These are phyloP conservation scores for Thermothielavioides terrestris DNA, from an alignment of 495 filamentous ascomycete species.

Conservation along the genomic window DNA sequence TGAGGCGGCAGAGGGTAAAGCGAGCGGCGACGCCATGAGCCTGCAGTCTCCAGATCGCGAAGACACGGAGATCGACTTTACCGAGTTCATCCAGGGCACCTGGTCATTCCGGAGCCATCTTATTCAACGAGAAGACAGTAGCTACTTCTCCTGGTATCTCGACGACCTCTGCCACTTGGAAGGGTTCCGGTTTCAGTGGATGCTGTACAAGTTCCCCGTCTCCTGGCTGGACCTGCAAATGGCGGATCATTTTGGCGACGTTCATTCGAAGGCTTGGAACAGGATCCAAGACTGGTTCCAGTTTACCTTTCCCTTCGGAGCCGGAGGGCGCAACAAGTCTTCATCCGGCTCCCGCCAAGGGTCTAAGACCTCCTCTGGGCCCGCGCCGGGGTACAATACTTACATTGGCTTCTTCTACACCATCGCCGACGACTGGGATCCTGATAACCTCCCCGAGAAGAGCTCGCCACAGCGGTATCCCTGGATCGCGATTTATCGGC, in stretches of 20 bases:
- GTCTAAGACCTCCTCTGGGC: too few species aligned
- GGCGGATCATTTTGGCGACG: constrained; percentile 29
- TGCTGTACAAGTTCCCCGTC: constrained; percentile 26
- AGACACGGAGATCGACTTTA: neutral
- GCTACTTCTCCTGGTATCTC: neutral
- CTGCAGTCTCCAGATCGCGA: neutral
- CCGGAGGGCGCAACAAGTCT: neutral
- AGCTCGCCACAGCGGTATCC: constrained; percentile 23
- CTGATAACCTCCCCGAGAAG: constrained; percentile 7
- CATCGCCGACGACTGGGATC: constrained; percentile 30
- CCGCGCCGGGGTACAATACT: neutral
- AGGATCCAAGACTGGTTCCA: constrained; percentile 32
- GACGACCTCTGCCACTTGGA: neutral
- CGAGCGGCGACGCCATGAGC: neutral
- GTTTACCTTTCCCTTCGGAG: constrained; percentile 13
- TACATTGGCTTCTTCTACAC: constrained; percentile 41
- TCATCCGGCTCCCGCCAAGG: too few species aligned
- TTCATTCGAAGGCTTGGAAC: constrained; percentile 13
- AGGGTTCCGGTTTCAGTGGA: neutral
- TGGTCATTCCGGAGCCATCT: constrained; percentile 12
- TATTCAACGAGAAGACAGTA: neutral
- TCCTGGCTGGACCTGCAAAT: constrained; percentile 31
- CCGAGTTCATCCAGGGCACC: neutral
- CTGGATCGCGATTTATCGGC: constrained; percentile 36
- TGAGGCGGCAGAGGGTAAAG: neutral